These are phyloP conservation scores for Apiospora marii DNA, from an alignment of 2,329 filamentous ascomycete genomes.

Conservation along the genomic window DNA sequence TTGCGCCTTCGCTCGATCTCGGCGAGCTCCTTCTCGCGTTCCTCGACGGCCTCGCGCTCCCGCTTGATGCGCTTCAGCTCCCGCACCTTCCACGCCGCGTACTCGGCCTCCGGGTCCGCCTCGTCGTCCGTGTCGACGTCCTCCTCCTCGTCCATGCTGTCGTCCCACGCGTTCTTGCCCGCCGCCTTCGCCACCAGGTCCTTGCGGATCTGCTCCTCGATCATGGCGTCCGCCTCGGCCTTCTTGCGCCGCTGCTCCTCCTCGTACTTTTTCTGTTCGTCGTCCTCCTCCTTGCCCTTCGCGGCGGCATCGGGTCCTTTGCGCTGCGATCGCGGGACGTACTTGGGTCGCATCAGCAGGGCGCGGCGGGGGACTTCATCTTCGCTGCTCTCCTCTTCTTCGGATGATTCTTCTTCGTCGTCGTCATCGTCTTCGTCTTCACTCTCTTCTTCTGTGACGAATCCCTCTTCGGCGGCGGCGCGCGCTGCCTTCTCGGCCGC, in stretches of 20 bases:
- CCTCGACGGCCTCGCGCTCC: slow-evolving; percentile 84
- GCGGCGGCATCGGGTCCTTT: slow-evolving; percentile 41
- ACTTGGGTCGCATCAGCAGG: slow-evolving; percentile 69
- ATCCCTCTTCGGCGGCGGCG: slow-evolving; percentile 66
- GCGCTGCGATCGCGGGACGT: slow-evolving; percentile 67
- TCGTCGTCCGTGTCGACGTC: slow-evolving; percentile 91
- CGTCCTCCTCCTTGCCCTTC: slow-evolving; percentile 47
- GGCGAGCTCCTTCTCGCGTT: slow-evolving; percentile 82
- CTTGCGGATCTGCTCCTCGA: slow-evolving; percentile 88
- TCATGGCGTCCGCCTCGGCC: slow-evolving; percentile 77
- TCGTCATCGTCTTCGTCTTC: slow-evolving; percentile 46
- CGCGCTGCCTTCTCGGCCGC: slow-evolving; percentile 60
- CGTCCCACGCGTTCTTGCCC: slow-evolving; percentile 88
- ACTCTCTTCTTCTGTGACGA: slow-evolving; percentile 64
- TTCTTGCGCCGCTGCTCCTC: slow-evolving; percentile 71
- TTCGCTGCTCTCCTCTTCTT: slow-evolving; percentile 55
- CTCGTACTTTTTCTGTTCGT: slow-evolving; percentile 52
- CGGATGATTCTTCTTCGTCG: slow-evolving; percentile 43
- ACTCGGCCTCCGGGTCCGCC: slow-evolving; percentile 85
- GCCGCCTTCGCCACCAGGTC: slow-evolving; percentile 78
- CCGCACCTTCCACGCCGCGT: slow-evolving; percentile 91
- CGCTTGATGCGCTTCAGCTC: slow-evolving; percentile 90
- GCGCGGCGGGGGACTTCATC: slow-evolving; percentile 66
- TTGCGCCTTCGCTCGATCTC: slow-evolving; percentile 89
- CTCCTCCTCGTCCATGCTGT: slow-evolving; percentile 70